Conservation (phyloP, 192 early-diverging fungal genomes). For the Coemansia umbellata region DNA sequence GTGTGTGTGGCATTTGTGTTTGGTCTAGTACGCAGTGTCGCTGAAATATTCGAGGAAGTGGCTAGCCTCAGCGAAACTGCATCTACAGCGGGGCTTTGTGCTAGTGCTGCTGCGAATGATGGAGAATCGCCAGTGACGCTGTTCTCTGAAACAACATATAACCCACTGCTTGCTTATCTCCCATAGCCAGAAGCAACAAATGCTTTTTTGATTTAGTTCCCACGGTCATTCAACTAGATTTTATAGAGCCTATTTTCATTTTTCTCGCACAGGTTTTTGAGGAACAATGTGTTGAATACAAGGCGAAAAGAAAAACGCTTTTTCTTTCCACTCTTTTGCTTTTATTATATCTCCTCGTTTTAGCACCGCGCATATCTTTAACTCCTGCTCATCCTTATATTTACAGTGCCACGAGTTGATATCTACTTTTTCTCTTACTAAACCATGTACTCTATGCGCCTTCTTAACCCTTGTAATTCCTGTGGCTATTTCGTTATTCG, state of each 20-base stretch:
- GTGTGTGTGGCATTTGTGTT: slow-evolving; percentile 38
- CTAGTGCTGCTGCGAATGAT: background rate
- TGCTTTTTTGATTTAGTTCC: slow-evolving; percentile 1
- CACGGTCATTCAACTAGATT: slow-evolving; percentile 6
- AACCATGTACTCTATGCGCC: background rate
- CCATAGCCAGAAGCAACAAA: background rate
- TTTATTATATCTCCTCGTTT: background rate
- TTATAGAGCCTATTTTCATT: background rate
- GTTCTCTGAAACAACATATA: slow-evolving; percentile 16
- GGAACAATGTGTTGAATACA: too few relatives aligned
- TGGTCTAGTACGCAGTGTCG: slow-evolving; percentile 38
- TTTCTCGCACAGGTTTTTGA: too few relatives aligned
- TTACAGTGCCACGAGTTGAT: too few relatives aligned
- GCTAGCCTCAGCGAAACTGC: slow-evolving; percentile 27
- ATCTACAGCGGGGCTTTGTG: slow-evolving; percentile 1
- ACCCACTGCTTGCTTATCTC: slow-evolving; percentile 15
- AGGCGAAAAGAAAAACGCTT: too few relatives aligned
- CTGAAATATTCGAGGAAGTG: slow-evolving; percentile 44
- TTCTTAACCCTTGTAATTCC: background rate
- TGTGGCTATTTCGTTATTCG: background rate
- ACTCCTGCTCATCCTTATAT: background rate
- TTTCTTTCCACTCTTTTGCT: background rate
- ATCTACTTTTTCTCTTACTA: background rate
- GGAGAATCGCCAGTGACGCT: slow-evolving; percentile 20
- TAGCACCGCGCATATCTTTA: background rate